Conservation (phyloP, 2,329 filamentous ascomycete species). For the Fusarium paranaense region DNA sequence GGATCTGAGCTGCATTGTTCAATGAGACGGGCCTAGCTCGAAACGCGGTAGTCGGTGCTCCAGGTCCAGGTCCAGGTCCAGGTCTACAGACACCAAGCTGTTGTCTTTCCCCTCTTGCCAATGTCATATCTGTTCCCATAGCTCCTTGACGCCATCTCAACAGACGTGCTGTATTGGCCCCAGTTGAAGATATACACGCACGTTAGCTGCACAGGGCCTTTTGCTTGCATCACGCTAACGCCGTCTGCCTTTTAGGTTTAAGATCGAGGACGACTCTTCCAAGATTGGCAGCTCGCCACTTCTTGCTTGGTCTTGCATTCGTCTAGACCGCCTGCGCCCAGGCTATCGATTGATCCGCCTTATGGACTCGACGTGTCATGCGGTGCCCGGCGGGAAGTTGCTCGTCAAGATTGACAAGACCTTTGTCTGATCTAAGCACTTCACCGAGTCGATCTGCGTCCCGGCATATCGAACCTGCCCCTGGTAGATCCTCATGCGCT, state of each 20-base stretch:
- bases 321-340: constrained; percentile 66
- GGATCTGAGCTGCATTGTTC: not conserved
- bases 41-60: not conserved
- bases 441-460: not conserved
- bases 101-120: not conserved
- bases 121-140: not conserved
- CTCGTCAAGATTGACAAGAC: constrained; percentile 65
- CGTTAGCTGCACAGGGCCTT: constrained; percentile 11
- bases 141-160: not conserved
- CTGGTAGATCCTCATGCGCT: not conserved
- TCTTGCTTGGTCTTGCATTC: constrained; percentile 69
- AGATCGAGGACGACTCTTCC: constrained; percentile 62
- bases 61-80: not conserved
- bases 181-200: constrained; percentile 8
- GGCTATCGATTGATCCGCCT: constrained; percentile 68
- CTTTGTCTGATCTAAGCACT: constrained; percentile 47
- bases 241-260: constrained; percentile 57
- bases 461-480: not conserved
- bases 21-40: not conserved
- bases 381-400: constrained; percentile 60
- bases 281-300: constrained; percentile 52
- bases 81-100: not conserved
- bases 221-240: constrained; percentile 34
- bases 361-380: constrained; percentile 57
- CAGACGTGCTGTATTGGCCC: not conserved